phyloP scores from a whole-genome alignment of 441 rosid genomes.

The Eutrema salsugineum region DNA sequence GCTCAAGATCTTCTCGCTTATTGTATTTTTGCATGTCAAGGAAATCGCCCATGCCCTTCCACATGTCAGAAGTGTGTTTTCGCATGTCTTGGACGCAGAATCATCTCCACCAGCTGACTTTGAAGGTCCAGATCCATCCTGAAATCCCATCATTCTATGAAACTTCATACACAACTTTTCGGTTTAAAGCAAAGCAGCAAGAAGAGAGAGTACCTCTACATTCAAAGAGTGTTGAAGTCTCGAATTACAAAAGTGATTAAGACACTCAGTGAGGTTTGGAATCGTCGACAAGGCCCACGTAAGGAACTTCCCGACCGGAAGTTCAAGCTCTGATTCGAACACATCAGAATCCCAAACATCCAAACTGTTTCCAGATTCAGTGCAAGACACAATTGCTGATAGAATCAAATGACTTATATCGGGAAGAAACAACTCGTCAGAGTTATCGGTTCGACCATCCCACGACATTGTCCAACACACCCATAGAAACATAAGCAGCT shows the following conservation, averaged over 20 bases:
- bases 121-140: conserved; percentile 56
- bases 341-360: conserved; percentile 59
- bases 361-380: conserved; percentile 43
- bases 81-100: conserved; percentile 31
- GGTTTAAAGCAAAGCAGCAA: not conserved
- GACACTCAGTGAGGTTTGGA: conserved; percentile 61
- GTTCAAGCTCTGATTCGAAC: conserved; percentile 42
- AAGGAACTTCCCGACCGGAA: conserved; percentile 67
- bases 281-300: conserved; percentile 60
- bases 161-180: not conserved
- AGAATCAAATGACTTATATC: conserved; percentile 57
- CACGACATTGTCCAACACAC: conserved; percentile 80
- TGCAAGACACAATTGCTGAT: conserved; percentile 63
- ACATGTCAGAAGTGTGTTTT: conserved; percentile 46
- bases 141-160: conserved; percentile 21
- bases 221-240: conserved; percentile 41
- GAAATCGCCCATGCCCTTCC: conserved; percentile 94
- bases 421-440: conserved; percentile 43
- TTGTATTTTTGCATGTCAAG: conserved; percentile 46
- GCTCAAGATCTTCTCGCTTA: conserved; percentile 54
- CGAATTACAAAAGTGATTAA: conserved; percentile 48
- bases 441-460: conserved; percentile 38
- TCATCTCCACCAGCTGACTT: conserved; percentile 37
- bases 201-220: conserved; percentile 41
- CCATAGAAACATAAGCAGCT: conserved; percentile 60